These are phyloP conservation scores for Skeletonema grethae DNA, from an alignment of 108 stramenopile species.

Conservation along the genomic window DNA sequence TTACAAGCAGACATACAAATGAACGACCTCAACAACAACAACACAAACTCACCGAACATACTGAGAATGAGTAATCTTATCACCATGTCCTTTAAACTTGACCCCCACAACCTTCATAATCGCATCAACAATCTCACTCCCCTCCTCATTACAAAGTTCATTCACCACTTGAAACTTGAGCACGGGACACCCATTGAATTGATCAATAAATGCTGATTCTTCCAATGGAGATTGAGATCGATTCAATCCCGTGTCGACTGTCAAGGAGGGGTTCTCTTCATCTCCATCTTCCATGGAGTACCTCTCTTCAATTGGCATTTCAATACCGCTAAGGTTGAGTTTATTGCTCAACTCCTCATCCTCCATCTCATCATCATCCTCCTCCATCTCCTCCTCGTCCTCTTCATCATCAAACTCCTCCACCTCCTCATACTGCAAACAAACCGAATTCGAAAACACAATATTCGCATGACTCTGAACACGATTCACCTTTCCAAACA, in stretches of 20 bases:
- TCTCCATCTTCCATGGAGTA: background rate
- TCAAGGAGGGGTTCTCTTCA: slow-evolving; percentile 5
- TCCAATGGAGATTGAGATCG: background rate
- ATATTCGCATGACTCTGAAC: slow-evolving; percentile 73
- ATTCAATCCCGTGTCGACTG: background rate
- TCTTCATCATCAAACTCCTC: slow-evolving; percentile 26
- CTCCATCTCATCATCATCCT: background rate
- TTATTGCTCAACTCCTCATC: background rate
- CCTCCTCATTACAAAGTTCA: slow-evolving; percentile 55
- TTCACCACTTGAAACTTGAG: slow-evolving; percentile 82
- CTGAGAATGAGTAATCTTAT: slow-evolving; percentile 25
- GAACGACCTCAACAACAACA: too few relatives aligned
- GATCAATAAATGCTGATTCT: slow-evolving; percentile 24
- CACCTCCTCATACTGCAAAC: slow-evolving; percentile 66
- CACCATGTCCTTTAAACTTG: slow-evolving; percentile 28
- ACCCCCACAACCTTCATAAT: slow-evolving; percentile 71
- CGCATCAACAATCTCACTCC: slow-evolving; percentile 80
- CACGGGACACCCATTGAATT: slow-evolving; percentile 63
- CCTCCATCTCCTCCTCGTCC: slow-evolving; percentile 8
- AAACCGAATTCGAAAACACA: slow-evolving; percentile 68
- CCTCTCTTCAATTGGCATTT: background rate
- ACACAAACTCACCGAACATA: slow-evolving; percentile 16
- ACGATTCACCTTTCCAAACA: slow-evolving; percentile 79
- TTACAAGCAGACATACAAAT: too few relatives aligned
- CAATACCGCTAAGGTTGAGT: background rate